A percentile compares a stretch with the other conserved stretches of the same genome.
These are phyloP conservation scores for Diplocarpon rosae DNA, from an alignment of 2,329 filamentous ascomycete species.

Conservation along the genomic window DNA sequence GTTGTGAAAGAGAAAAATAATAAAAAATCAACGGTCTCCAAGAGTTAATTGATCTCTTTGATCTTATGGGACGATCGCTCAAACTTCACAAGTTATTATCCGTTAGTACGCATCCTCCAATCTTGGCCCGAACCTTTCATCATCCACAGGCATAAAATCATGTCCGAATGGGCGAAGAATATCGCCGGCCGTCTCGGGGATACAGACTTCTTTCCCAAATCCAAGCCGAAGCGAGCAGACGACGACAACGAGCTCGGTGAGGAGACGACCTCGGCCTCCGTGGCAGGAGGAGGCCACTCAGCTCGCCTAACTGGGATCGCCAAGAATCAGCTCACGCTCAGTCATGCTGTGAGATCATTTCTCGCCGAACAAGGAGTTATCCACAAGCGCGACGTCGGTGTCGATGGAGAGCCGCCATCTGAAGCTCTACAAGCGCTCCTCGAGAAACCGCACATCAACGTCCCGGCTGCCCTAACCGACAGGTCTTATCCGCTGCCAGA, in stretches of 20 bases:
- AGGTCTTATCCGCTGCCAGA: conserved; percentile 51
- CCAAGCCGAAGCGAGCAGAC: conserved; percentile 5
- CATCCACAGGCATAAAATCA: neutral
- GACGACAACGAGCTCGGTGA: conserved; percentile 7
- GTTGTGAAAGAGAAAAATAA: no score
- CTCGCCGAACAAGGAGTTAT: conserved; percentile 43
- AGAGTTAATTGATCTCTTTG: no score
- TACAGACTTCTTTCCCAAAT: neutral
- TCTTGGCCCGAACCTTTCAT: neutral
- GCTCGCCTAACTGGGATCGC: conserved; percentile 31
- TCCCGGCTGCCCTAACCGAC: conserved; percentile 44
- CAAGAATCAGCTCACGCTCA: conserved; percentile 46
- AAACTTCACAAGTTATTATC: no score
- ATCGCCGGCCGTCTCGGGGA: conserved; percentile 1
- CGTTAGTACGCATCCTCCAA: neutral
- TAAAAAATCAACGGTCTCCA: no score
- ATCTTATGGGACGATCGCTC: no score
- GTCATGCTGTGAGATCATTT: conserved; percentile 44
- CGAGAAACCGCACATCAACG: conserved; percentile 44
- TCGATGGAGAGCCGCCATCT: conserved; percentile 34
- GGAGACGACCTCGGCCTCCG: conserved; percentile 4
- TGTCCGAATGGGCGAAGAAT: conserved; percentile 5
- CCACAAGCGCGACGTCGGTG: conserved; percentile 35
- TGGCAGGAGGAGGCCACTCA: conserved; percentile 16
- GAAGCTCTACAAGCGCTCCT: conserved; percentile 40